A percentile compares a stretch with the other conserved stretches of the same genome.
Evolutionary conservation across 1,284 basidiomycete genomes (phyloP).

Genomic region (Cryptococcus floricola): DNA sequence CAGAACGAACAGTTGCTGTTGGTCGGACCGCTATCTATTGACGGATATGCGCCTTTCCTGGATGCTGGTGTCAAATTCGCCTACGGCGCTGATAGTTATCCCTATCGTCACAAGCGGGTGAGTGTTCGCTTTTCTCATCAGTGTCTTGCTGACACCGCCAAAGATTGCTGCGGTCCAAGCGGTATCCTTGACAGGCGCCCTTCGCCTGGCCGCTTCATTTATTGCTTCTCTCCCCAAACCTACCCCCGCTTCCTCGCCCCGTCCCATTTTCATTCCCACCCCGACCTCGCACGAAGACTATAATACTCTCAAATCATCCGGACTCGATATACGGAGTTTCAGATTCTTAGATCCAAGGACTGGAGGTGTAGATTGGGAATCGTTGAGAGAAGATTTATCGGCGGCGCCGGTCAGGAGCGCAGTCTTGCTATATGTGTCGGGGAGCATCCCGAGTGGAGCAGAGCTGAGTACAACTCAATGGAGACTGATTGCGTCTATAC

Average conservation of each 20-base stretch:
- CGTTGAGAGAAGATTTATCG: slow-evolving; percentile 59
- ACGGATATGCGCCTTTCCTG: slow-evolving; percentile 43
- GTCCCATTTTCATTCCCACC: slow-evolving; percentile 30
- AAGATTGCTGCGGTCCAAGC: slow-evolving; percentile 64
- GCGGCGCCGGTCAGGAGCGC: slow-evolving; percentile 64
- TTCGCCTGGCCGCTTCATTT: slow-evolving; percentile 88
- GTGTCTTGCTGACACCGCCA: not conserved
- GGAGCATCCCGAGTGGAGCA: slow-evolving; percentile 94
- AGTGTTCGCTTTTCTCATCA: slow-evolving; percentile 1
- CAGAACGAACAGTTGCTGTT: slow-evolving; percentile 26
- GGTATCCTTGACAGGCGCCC: slow-evolving; percentile 92
- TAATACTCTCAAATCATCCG: slow-evolving; percentile 35
- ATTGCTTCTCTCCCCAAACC: slow-evolving; percentile 61
- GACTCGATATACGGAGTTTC: slow-evolving; percentile 41
- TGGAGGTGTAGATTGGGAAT: slow-evolving; percentile 78
- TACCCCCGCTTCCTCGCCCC: slow-evolving; percentile 11
- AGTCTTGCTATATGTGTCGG: slow-evolving; percentile 87
- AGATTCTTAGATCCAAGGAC: slow-evolving; percentile 84
- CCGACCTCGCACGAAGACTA: slow-evolving; percentile 43
- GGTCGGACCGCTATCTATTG: slow-evolving; percentile 36
- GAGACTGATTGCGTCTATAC: slow-evolving; percentile 58
- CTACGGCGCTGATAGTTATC: slow-evolving; percentile 59
- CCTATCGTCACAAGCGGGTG: slow-evolving; percentile 59
- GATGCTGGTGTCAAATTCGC: slow-evolving; percentile 37
- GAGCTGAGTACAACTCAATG: slow-evolving; percentile 90